phyloP scores from a whole-genome alignment of 1,284 basidiomycete genomes.

The Tilletia setariae region DNA sequence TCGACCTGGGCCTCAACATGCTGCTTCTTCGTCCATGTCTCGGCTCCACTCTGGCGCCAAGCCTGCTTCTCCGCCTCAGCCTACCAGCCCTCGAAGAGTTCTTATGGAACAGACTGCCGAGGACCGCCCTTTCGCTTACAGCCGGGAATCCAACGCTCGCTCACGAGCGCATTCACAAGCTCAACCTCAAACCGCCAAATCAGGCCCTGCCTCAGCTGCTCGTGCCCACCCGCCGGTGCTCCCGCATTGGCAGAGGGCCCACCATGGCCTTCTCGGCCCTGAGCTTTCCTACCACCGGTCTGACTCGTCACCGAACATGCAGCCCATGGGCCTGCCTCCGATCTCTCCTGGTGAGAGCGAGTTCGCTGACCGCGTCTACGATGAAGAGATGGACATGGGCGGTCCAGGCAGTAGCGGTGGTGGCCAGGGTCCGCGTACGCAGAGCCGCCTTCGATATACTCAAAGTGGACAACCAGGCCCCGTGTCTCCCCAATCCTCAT shows the following conservation, averaged over 20 bases:
- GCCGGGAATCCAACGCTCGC: not conserved
- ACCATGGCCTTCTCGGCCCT: not conserved
- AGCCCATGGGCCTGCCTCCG: not conserved
- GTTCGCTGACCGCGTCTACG: not conserved
- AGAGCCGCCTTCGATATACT: not conserved
- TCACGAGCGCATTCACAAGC: not conserved
- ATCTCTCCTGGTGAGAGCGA: conserved; percentile 9
- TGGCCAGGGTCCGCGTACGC: not conserved
- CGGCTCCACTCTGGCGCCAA: too few species aligned
- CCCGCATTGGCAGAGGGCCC: conserved; percentile 4
- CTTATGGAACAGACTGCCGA: conserved; percentile 13
- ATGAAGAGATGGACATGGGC: too few species aligned
- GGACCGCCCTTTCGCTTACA: conserved; percentile 10
- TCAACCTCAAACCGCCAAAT: not conserved
- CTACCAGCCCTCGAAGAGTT: conserved; percentile 2
- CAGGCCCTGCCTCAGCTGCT: not conserved
- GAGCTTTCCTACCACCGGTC: not conserved
- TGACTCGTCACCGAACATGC: not conserved
- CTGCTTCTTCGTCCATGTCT: too few species aligned
- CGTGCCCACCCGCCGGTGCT: too few species aligned
- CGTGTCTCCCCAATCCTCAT: not conserved
- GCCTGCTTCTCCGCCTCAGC: conserved; percentile 2
- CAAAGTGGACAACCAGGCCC: not conserved
- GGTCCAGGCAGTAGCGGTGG: not conserved
- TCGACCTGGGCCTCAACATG: too few species aligned